Conservation (phyloP, 2,329 filamentous ascomycete genomes). For the Pseudogymnoascus sp. region DNA sequence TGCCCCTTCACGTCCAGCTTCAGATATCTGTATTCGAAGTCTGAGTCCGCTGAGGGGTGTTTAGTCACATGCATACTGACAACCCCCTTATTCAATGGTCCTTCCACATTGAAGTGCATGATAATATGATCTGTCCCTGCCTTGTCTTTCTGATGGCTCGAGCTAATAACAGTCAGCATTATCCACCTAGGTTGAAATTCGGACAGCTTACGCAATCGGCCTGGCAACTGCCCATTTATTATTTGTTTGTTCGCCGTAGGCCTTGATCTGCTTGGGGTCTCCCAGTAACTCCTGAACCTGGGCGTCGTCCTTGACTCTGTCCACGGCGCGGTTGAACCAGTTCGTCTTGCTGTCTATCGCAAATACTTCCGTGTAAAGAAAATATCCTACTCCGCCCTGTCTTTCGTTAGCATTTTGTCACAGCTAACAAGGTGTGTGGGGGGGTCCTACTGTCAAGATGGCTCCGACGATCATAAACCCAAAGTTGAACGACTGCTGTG, state of each 20-base stretch:
- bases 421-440: not conserved
- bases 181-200: not conserved
- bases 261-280: slow-evolving; percentile 64
- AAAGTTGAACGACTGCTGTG: slow-evolving; percentile 87
- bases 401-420: slow-evolving; percentile 12
- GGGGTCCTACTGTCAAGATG: slow-evolving; percentile 57
- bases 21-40: slow-evolving; percentile 75
- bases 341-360: slow-evolving; percentile 76
- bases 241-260: slow-evolving; percentile 71
- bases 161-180: slow-evolving; percentile 40
- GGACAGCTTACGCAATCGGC: slow-evolving; percentile 46
- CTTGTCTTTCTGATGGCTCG: slow-evolving; percentile 59
- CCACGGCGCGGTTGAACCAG: slow-evolving; percentile 81
- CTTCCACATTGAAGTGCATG: slow-evolving; percentile 84
- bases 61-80: slow-evolving; percentile 74
- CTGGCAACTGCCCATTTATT: slow-evolving; percentile 71
- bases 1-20: slow-evolving; percentile 72
- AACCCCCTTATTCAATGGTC: slow-evolving; percentile 62
- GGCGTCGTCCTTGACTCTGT: slow-evolving; percentile 65
- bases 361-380: slow-evolving; percentile 77
- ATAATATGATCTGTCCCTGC: slow-evolving; percentile 71
- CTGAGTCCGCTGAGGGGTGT: slow-evolving; percentile 54
- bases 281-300: slow-evolving; percentile 68
- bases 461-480: slow-evolving; percentile 67
- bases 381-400: slow-evolving; percentile 67